These are phyloP conservation scores for Penicillium sp. DNA, from an alignment of 2,329 filamentous ascomycete genomes.

Conservation along the genomic window DNA sequence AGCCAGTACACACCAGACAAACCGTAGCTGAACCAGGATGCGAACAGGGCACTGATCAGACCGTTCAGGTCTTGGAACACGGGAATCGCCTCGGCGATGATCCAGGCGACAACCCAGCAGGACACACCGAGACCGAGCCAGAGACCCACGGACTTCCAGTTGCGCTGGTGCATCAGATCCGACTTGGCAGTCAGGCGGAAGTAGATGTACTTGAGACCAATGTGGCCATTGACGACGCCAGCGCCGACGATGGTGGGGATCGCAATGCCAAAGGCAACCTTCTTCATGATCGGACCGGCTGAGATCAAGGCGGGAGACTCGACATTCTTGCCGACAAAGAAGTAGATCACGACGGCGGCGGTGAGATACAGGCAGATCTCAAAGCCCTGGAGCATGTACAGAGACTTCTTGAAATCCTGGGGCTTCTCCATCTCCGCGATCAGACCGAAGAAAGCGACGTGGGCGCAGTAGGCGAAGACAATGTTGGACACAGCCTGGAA, in stretches of 20 bases:
- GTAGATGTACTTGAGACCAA: constrained; percentile 62
- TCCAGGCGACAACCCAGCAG: constrained; percentile 58
- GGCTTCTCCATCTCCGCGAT: constrained; percentile 60
- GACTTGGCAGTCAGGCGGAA: constrained; percentile 56
- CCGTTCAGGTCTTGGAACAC: constrained; percentile 61
- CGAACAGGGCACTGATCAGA: constrained; percentile 43
- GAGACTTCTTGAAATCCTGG: constrained; percentile 55
- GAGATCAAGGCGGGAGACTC: constrained; percentile 61
- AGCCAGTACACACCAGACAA: constrained; percentile 45
- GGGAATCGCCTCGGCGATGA: constrained; percentile 64
- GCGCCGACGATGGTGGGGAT: constrained; percentile 65
- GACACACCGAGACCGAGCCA: constrained; percentile 55
- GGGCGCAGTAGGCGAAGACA: constrained; percentile 63
- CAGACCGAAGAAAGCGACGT: constrained; percentile 63
- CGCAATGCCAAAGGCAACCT: constrained; percentile 62
- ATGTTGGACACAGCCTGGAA: constrained; percentile 64
- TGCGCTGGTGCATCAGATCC: constrained; percentile 47
- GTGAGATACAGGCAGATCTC: constrained; percentile 59
- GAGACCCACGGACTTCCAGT: constrained; percentile 46
- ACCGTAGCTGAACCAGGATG: constrained; percentile 30
- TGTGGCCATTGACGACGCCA: constrained; percentile 63
- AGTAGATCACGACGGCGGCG: constrained; percentile 62
- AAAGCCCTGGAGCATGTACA: constrained; percentile 55
- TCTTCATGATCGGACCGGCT: constrained; percentile 51
- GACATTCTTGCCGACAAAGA: constrained; percentile 57